These are phyloP conservation scores for Colletotrichum acutatum DNA, from an alignment of 2,329 filamentous ascomycete species.

Conservation along the genomic window DNA sequence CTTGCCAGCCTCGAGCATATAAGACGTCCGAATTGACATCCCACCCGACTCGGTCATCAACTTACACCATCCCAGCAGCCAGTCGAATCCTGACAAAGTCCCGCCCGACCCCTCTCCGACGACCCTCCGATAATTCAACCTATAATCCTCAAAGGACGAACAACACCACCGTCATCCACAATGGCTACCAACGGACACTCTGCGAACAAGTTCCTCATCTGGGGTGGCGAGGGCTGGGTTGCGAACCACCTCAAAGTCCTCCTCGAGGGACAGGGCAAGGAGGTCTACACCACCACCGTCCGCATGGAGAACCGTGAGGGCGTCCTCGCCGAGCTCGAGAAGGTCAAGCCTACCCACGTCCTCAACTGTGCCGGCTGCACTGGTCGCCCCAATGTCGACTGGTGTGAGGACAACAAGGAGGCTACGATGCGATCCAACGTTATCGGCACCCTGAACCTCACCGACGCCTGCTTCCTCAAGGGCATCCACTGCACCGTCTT, in stretches of 20 bases:
- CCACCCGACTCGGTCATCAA: not conserved
- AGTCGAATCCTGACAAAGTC: not conserved
- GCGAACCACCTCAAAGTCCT: conserved; percentile 69
- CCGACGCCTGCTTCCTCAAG: conserved; percentile 68
- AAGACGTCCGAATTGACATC: conserved; percentile 7
- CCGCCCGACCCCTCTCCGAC: conserved; percentile 5
- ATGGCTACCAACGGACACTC: conserved; percentile 44
- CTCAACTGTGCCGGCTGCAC: conserved; percentile 75
- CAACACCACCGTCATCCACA: conserved; percentile 21
- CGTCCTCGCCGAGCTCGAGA: conserved; percentile 66
- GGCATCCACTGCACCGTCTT: conserved; percentile 73
- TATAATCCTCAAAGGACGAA: not conserved
- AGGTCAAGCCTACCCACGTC: conserved; percentile 72
- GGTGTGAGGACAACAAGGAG: conserved; percentile 77
- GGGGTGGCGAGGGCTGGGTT: conserved; percentile 73
- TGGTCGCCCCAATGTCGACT: conserved; percentile 75
- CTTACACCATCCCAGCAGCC: conserved; percentile 15
- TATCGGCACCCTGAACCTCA: conserved; percentile 71
- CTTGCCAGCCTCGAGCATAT: conserved; percentile 24
- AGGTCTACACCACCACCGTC: conserved; percentile 68
- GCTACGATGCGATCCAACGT: conserved; percentile 75
- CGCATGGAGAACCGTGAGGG: conserved; percentile 73
- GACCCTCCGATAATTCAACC: conserved; percentile 6
- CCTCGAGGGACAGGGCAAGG: conserved; percentile 68
- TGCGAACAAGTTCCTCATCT: conserved; percentile 67